A percentile compares a stretch with the other conserved stretches of the same genome.
Conservation (phyloP, 257 asterid genomes). For the Coffea eugenioides region DNA sequence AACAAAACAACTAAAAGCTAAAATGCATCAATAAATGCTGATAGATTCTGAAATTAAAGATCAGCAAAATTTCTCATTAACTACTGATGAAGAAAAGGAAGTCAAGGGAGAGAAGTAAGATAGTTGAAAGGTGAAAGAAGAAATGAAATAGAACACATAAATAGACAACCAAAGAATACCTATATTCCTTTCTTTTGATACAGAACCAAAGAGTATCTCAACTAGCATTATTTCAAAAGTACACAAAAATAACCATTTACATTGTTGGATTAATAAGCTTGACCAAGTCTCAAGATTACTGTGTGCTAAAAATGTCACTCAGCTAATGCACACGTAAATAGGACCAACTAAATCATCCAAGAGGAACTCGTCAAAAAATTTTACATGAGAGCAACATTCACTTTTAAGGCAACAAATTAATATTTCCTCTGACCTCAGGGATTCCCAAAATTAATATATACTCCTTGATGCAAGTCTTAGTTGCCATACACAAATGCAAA, state of each 20-base stretch:
- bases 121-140: background rate
- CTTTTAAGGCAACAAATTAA: background rate
- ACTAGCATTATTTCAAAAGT: background rate
- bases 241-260: background rate
- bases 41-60: constrained; percentile 6
- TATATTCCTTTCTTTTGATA: too few relatives aligned
- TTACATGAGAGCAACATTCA: background rate
- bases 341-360: background rate
- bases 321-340: background rate
- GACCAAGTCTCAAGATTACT: background rate
- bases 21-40: background rate
- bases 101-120: background rate
- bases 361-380: background rate
- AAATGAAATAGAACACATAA: background rate
- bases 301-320: background rate
- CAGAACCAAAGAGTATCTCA: background rate
- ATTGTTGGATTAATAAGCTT: background rate
- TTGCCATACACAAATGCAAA: background rate
- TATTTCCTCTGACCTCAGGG: background rate
- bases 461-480: background rate
- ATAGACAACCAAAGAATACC: background rate
- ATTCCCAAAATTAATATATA: background rate
- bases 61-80: too few relatives aligned
- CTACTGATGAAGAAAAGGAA: background rate
- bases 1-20: too few relatives aligned